Percentiles rank a stretch among this genome's conserved stretches.
Conservation (phyloP, 2,329 filamentous ascomycete species). For the Penicillium sp. region DNA sequence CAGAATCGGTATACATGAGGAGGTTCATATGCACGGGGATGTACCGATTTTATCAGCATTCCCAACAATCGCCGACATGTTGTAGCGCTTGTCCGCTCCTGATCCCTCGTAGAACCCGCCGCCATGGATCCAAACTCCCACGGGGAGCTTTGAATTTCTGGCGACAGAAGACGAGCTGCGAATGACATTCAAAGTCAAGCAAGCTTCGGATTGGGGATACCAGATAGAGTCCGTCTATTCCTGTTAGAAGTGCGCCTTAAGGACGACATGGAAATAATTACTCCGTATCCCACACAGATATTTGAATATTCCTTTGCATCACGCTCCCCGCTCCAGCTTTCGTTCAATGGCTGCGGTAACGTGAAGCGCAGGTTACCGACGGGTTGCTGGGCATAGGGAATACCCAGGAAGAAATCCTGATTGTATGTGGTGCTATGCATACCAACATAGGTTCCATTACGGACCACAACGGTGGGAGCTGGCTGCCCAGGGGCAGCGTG, state of each 20-base stretch:
- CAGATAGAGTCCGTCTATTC: constrained; percentile 32
- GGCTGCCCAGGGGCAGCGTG: constrained; percentile 21
- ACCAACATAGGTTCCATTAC: constrained; percentile 50
- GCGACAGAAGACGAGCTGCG: constrained; percentile 43
- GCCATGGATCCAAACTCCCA: constrained; percentile 59
- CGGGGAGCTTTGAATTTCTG: constrained; percentile 46
- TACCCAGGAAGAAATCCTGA: constrained; percentile 52
- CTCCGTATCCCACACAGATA: constrained; percentile 51
- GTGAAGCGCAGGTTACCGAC: constrained; percentile 52
- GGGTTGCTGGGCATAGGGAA: constrained; percentile 57
- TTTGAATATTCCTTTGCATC: constrained; percentile 46
- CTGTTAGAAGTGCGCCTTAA: neutral
- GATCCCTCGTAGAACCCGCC: constrained; percentile 52
- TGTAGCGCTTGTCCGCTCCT: constrained; percentile 55
- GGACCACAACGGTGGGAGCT: constrained; percentile 31
- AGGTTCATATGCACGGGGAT: neutral
- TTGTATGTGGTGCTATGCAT: constrained; percentile 38
- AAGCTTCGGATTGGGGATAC: constrained; percentile 50
- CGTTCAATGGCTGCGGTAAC: constrained; percentile 48
- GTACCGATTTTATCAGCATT: constrained; percentile 48
- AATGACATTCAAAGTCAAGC: constrained; percentile 59
- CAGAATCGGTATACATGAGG: neutral
- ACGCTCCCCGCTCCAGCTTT: constrained; percentile 40
- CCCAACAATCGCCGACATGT: constrained; percentile 57
- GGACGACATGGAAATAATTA: constrained; percentile 20